Conservation (phyloP, 768 basidiomycete species). For the Panellus pusillus region DNA sequence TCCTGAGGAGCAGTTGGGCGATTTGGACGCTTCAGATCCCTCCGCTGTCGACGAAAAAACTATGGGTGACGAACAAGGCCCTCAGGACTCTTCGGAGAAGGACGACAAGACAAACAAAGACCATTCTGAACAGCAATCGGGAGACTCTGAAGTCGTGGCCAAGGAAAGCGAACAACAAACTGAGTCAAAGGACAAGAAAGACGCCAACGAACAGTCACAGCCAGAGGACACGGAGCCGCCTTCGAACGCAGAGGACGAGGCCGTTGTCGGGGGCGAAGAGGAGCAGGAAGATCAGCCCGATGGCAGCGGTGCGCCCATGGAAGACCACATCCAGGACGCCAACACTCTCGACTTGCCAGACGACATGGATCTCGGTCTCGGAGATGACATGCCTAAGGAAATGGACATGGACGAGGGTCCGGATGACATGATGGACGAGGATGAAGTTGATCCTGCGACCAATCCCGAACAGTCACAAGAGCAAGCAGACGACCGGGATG, state of each 20-base stretch:
- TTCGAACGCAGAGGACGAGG: slow-evolving; percentile 27
- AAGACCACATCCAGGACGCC: slow-evolving; percentile 75
- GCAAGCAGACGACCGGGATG: slow-evolving; percentile 23
- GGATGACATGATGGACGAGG: slow-evolving; percentile 36
- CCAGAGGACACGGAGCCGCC: slow-evolving; percentile 13
- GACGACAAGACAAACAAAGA: slow-evolving; percentile 64
- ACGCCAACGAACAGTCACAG: slow-evolving; percentile 26
- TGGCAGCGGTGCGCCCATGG: slow-evolving; percentile 65
- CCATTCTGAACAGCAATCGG: slow-evolving; percentile 49
- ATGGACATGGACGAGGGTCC: slow-evolving; percentile 34
- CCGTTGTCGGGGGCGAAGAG: slow-evolving; percentile 32
- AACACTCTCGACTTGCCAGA: slow-evolving; percentile 90
- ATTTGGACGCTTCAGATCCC: slow-evolving; percentile 82
- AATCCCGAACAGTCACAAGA: slow-evolving; percentile 25
- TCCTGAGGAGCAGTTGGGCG: slow-evolving; percentile 80
- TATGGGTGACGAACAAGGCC: slow-evolving; percentile 85
- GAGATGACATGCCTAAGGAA: slow-evolving; percentile 36
- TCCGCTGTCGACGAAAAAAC: slow-evolving; percentile 89
- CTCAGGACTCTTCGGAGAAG: slow-evolving; percentile 48
- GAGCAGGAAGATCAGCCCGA: slow-evolving; percentile 45
- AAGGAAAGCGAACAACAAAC: slow-evolving; percentile 61
- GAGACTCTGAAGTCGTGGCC: slow-evolving; percentile 69
- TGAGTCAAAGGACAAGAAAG: slow-evolving; percentile 34
- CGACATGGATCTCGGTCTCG: slow-evolving; percentile 62
- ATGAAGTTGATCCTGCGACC: slow-evolving; percentile 31